phyloP scores from a whole-genome alignment of 768 basidiomycete species.

The Agrocybe praecox region DNA sequence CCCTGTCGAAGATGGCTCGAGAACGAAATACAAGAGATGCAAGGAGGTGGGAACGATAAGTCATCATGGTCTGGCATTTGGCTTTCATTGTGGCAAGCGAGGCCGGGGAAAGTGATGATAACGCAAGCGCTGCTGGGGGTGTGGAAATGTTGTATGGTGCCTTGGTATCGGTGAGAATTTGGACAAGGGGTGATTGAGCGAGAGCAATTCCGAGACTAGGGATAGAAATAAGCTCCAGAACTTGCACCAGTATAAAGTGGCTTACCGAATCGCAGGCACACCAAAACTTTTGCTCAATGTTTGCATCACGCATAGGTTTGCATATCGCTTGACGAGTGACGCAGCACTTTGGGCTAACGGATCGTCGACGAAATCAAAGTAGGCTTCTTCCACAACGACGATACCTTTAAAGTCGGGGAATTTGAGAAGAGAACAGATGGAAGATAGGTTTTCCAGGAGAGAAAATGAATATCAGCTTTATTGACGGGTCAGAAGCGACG shows the following conservation, averaged over 20 bases:
- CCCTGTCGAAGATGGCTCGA: no score
- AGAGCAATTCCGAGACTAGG: slow-evolving; percentile 85
- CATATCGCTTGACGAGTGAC: slow-evolving; percentile 74
- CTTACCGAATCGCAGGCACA: slow-evolving; percentile 90
- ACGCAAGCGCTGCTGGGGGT: slow-evolving; percentile 83
- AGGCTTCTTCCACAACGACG: slow-evolving; percentile 95
- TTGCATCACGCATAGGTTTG: slow-evolving; percentile 93
- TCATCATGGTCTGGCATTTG: slow-evolving; percentile 61
- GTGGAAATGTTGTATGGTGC: slow-evolving; percentile 97
- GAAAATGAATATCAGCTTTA: slow-evolving; percentile 93
- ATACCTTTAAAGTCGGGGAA: slow-evolving; percentile 87
- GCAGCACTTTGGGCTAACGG: slow-evolving; percentile 58
- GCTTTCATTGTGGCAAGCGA: slow-evolving; percentile 68
- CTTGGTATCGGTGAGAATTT: slow-evolving; percentile 91
- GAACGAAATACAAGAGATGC: slow-evolving; percentile 44
- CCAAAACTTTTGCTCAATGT: slow-evolving; percentile 97
- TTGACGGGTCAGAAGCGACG: slow-evolving; percentile 67
- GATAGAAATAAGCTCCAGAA: background rate
- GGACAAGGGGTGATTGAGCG: slow-evolving; percentile 88
- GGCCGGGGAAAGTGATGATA: slow-evolving; percentile 70
- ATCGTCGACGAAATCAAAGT: slow-evolving; percentile 85
- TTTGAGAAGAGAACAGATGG: slow-evolving; percentile 71
- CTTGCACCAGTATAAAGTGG: background rate
- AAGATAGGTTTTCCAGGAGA: slow-evolving; percentile 94
- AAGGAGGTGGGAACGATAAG: slow-evolving; percentile 58